Evolutionary conservation across 139 green algal species (phyloP).

Genomic region (Auxenochlorella pyrenoidosa): DNA sequence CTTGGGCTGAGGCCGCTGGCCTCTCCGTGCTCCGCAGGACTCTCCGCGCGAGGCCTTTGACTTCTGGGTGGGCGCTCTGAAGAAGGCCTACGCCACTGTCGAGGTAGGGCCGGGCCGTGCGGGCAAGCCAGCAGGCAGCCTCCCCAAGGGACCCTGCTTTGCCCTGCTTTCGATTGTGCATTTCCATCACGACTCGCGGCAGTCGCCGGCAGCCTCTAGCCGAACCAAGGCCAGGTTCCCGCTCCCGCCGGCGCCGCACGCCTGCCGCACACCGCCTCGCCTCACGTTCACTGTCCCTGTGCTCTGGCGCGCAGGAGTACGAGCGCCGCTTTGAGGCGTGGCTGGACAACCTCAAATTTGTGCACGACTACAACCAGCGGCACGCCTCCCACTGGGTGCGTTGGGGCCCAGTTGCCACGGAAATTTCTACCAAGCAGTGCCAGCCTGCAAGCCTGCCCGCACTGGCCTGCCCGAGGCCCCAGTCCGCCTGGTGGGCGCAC

Average conservation of each 20-base stretch:
- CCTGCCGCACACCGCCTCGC: not conserved
- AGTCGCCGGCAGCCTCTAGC: not conserved
- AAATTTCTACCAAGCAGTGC: no score
- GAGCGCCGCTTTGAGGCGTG: constrained; percentile 75
- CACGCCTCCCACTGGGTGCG: constrained; percentile 65
- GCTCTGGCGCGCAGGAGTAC: constrained; percentile 58
- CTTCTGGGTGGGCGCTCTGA: constrained; percentile 17
- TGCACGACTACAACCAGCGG: constrained; percentile 79
- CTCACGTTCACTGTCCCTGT: not conserved
- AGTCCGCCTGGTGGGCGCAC: no score
- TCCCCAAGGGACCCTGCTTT: no score
- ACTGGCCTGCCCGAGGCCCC: no score
- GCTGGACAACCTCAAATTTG: constrained; percentile 85
- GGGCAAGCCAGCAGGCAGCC: no score
- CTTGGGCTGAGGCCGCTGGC: not conserved
- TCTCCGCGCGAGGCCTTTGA: constrained; percentile 41
- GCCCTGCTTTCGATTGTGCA: no score
- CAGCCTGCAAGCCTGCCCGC: no score
- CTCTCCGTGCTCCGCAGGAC: not conserved
- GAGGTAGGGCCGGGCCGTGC: constrained; percentile 9
- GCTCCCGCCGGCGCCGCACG: not conserved
- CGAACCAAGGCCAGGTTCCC: no score
- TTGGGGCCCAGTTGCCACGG: no score
- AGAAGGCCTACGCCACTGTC: constrained; percentile 26
- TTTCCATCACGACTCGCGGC: not conserved